phyloP scores from a whole-genome alignment of 495 filamentous ascomycete genomes.

The Achaetomiella virescens region DNA sequence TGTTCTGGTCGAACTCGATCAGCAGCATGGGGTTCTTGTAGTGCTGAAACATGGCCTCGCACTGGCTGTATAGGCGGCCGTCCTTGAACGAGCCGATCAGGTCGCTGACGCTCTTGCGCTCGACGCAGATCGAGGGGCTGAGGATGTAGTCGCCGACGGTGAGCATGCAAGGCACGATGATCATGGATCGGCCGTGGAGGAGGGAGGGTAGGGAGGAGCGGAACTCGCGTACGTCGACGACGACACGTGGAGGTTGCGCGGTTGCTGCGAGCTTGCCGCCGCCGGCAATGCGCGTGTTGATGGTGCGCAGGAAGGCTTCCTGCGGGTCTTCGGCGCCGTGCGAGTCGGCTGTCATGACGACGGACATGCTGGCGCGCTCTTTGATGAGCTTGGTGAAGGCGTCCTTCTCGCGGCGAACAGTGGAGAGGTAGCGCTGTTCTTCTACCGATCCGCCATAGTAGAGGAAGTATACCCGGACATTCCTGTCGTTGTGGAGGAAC shows the following conservation, averaged over 20 bases:
- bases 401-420: conserved; percentile 88
- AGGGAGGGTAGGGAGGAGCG: conserved; percentile 87
- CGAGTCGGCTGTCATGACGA: conserved; percentile 69
- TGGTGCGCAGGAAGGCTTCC: conserved; percentile 86
- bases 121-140: conserved; percentile 81
- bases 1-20: conserved; percentile 97
- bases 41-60: conserved; percentile 87
- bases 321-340: conserved; percentile 73
- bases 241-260: conserved; percentile 81
- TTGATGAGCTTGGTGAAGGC: conserved; percentile 89
- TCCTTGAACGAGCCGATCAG: conserved; percentile 86
- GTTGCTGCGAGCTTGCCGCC: conserved; percentile 85
- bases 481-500: conserved; percentile 87
- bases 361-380: conserved; percentile 86
- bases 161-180: conserved; percentile 86
- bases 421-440: conserved; percentile 88
- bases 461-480: conserved; percentile 89
- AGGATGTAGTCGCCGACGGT: conserved; percentile 97
- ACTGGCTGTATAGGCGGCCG: conserved; percentile 85
- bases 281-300: conserved; percentile 95
- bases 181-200: conserved; percentile 77
- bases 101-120: conserved; percentile 89
- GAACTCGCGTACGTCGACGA: conserved; percentile 95
- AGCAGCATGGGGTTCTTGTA: conserved; percentile 88
- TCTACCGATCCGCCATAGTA: conserved; percentile 94